phyloP scores from a whole-genome alignment of 176 grass and related monocot species.

The Aegilops speltoides region DNA sequence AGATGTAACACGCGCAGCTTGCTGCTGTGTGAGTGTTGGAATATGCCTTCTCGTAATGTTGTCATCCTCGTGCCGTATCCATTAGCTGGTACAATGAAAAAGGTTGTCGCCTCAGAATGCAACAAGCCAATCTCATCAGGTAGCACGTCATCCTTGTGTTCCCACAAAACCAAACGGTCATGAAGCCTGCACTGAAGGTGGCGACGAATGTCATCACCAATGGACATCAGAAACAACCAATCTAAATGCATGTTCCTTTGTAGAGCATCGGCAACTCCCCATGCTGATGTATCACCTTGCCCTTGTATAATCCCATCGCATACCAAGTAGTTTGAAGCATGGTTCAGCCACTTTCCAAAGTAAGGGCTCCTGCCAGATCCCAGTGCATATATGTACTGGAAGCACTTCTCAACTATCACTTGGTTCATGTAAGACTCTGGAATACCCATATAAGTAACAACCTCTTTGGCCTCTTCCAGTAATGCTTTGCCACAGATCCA shows the following conservation, averaged over 20 bases:
- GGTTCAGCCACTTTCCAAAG: neutral
- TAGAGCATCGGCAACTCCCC: neutral
- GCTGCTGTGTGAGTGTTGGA: neutral
- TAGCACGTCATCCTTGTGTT: rapidly evolving
- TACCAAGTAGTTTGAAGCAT: neutral
- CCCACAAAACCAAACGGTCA: neutral
- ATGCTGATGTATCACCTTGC: neutral
- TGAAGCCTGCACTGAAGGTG: too few relatives aligned
- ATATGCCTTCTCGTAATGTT: neutral
- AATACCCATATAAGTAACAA: neutral
- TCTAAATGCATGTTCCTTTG: neutral
- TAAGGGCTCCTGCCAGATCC: too few relatives aligned
- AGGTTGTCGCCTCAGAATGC: neutral
- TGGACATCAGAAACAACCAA: rapidly evolving
- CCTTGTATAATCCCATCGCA: conserved; percentile 6
- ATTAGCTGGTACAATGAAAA: neutral
- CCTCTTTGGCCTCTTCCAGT: neutral
- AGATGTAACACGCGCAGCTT: neutral
- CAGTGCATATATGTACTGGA: neutral
- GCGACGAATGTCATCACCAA: too few relatives aligned
- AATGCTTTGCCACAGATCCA: rapidly evolving
- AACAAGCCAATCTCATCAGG: too few relatives aligned
- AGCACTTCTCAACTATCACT: neutral
- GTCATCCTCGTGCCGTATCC: too few relatives aligned
- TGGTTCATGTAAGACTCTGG: neutral